A percentile compares a stretch with the other conserved stretches of the same genome.
Evolutionary conservation across 345 rosid species (phyloP).

Genomic region (Mangifera indica): DNA sequence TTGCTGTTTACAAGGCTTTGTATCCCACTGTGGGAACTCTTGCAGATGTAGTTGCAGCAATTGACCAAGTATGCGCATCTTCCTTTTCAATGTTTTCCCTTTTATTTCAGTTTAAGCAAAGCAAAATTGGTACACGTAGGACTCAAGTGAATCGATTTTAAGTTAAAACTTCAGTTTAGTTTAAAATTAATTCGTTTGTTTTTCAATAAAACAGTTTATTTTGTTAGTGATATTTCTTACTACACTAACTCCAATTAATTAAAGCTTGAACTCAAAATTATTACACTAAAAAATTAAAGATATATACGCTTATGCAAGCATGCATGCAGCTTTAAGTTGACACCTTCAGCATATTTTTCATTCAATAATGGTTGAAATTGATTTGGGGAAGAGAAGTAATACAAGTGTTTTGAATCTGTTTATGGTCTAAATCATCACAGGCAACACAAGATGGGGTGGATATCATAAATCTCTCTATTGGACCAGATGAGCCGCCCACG

Average conservation of each 20-base stretch:
- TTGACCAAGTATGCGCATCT: conserved; percentile 59
- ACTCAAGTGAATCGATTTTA: too few species aligned
- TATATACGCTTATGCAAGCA: not conserved
- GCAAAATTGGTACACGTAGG: not conserved
- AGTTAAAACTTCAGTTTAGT: too few species aligned
- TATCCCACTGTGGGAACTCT: conserved; percentile 74
- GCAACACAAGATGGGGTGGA: conserved; percentile 73
- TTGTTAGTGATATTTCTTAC: too few species aligned
- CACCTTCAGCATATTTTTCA: too few species aligned
- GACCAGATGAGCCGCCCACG: conserved; percentile 73
- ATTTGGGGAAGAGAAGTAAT: too few species aligned
- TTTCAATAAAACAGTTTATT: too few species aligned
- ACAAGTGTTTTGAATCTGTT: not conserved
- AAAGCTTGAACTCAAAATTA: too few species aligned
- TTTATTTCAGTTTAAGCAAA: not conserved
- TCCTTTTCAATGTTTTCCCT: not conserved
- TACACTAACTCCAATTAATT: too few species aligned
- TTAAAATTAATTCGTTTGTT: too few species aligned
- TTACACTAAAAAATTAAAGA: too few species aligned
- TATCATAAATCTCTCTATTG: conserved; percentile 57
- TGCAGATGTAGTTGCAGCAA: conserved; percentile 81
- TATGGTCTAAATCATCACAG: conserved; percentile 26
- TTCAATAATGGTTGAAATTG: too few species aligned
- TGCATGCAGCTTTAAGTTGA: not conserved
- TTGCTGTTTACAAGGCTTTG: conserved; percentile 82